A percentile compares a stretch with the other conserved stretches of the same genome.
phyloP scores from a whole-genome alignment of 805 yeast species.

The Metschnikowia drakensbergensis region DNA sequence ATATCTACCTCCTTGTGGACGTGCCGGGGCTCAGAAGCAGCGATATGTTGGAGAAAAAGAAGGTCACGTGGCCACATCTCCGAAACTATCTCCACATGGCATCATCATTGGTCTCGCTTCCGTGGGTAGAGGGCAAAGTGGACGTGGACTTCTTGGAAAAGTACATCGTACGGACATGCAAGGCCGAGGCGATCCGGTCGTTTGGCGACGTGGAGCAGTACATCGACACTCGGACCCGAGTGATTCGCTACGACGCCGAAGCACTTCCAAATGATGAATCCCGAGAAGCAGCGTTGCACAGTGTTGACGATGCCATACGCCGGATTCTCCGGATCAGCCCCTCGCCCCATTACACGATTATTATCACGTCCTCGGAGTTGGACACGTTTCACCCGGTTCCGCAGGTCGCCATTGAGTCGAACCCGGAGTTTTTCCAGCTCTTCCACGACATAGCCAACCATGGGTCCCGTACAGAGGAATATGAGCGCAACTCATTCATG shows the following conservation, averaged over 20 bases:
- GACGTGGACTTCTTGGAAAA: slow-evolving; percentile 44
- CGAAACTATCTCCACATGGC: slow-evolving; percentile 50
- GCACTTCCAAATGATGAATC: slow-evolving; percentile 33
- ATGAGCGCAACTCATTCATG: slow-evolving; percentile 50
- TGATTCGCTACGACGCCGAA: slow-evolving; percentile 57
- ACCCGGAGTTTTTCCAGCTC: slow-evolving; percentile 37
- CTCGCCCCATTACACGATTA: slow-evolving; percentile 62
- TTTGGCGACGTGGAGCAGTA: slow-evolving; percentile 50
- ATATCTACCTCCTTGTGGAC: slow-evolving; percentile 35
- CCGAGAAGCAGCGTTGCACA: slow-evolving; percentile 28
- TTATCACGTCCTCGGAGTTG: slow-evolving; percentile 44
- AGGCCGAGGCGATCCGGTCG: slow-evolving; percentile 42
- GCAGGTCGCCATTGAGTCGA: slow-evolving; percentile 24
- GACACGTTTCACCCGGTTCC: slow-evolving; percentile 30
- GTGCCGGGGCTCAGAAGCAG: slow-evolving; percentile 34
- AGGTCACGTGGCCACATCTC: slow-evolving; percentile 44
- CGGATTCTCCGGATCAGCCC: slow-evolving; percentile 65
- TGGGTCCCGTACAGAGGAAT: slow-evolving; percentile 46
- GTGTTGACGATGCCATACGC: slow-evolving; percentile 48
- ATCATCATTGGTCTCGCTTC: slow-evolving; percentile 60
- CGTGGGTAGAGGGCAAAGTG: slow-evolving; percentile 41
- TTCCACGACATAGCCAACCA: slow-evolving; percentile 58
- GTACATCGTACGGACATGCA: slow-evolving; percentile 47
- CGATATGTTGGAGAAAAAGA: slow-evolving; percentile 28
- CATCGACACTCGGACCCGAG: slow-evolving; percentile 58